A percentile compares a stretch with the other conserved stretches of the same genome.
These are phyloP conservation scores for Kwoniella heveanensis DNA, from an alignment of 768 basidiomycete genomes.

Conservation along the genomic window DNA sequence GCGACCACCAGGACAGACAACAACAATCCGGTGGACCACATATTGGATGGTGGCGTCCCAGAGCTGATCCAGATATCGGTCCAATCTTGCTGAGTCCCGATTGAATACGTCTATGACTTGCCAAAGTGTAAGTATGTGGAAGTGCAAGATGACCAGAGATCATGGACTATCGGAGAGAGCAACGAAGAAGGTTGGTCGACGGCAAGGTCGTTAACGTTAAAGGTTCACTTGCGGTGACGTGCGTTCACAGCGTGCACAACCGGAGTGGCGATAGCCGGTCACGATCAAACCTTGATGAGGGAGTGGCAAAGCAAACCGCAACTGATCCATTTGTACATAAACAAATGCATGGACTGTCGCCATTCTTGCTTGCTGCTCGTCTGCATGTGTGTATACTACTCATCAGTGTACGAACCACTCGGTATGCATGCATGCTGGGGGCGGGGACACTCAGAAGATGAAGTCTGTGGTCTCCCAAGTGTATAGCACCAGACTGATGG, in stretches of 20 bases:
- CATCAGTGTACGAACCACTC: too few relatives aligned
- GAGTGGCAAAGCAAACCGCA: not conserved
- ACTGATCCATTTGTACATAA: not conserved
- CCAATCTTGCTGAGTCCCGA: too few relatives aligned
- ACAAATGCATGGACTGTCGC: too few relatives aligned
- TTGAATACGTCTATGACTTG: too few relatives aligned
- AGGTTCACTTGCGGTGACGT: conserved; percentile 2
- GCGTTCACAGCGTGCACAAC: not conserved
- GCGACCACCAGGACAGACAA: conserved; percentile 19
- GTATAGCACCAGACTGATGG: not conserved
- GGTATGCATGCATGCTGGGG: not conserved
- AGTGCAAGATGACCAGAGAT: too few relatives aligned
- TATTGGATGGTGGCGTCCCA: not conserved
- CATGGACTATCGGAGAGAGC: too few relatives aligned
- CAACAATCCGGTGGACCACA: conserved; percentile 19
- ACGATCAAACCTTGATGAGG: not conserved
- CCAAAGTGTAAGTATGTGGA: too few relatives aligned
- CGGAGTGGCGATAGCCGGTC: conserved; percentile 11
- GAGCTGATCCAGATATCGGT: too few relatives aligned
- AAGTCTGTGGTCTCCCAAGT: conserved; percentile 2
- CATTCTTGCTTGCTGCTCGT: too few relatives aligned
- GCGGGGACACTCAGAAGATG: not conserved
- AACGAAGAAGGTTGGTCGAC: too few relatives aligned
- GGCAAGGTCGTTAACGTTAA: not conserved
- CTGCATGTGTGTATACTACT: too few relatives aligned